Evolutionary conservation across 208 protist species (phyloP).

Genomic region (Leishmania martiniquensis): DNA sequence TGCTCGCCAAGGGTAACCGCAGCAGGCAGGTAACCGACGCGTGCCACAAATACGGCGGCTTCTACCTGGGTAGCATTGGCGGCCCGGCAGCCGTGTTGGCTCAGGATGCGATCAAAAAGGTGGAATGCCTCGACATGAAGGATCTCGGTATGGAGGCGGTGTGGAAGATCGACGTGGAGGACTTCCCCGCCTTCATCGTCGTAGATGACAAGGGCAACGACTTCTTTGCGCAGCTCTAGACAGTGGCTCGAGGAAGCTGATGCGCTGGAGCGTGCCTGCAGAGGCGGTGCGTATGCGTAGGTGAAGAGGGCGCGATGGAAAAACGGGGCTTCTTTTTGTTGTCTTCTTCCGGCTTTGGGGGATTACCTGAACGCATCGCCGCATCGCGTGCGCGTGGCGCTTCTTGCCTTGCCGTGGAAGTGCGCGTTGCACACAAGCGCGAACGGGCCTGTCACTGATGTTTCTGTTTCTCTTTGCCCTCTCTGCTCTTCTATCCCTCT

Average conservation of each 20-base stretch:
- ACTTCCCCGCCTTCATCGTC: constrained; percentile 98
- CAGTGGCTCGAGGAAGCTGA: not conserved
- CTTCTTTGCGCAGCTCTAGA: constrained; percentile 92
- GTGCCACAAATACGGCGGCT: constrained; percentile 96
- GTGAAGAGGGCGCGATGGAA: not conserved
- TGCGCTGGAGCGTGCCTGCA: not conserved
- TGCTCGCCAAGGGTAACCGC: constrained; percentile 97
- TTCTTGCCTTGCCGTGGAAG: not conserved
- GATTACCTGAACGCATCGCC: not conserved
- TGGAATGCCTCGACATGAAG: constrained; percentile 92
- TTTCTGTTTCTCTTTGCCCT: not conserved
- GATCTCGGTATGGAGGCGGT: constrained; percentile 94
- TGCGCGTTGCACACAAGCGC: not conserved
- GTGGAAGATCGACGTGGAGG: constrained; percentile 96
- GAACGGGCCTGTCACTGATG: not conserved
- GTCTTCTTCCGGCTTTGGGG: too few relatives aligned
- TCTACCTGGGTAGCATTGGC: constrained; percentile 98
- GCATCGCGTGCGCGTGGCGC: too few relatives aligned
- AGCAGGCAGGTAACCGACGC: constrained; percentile 90
- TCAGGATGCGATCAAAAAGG: constrained; percentile 92
- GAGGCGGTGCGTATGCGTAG: not conserved
- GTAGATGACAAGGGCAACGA: constrained; percentile 98
- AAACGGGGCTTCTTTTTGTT: not conserved
- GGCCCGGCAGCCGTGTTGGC: constrained; percentile 97
- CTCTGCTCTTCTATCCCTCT: too few relatives aligned